Evolutionary conservation across 2,329 filamentous ascomycete genomes (phyloP).

Genomic region (Colletotrichum agaves): DNA sequence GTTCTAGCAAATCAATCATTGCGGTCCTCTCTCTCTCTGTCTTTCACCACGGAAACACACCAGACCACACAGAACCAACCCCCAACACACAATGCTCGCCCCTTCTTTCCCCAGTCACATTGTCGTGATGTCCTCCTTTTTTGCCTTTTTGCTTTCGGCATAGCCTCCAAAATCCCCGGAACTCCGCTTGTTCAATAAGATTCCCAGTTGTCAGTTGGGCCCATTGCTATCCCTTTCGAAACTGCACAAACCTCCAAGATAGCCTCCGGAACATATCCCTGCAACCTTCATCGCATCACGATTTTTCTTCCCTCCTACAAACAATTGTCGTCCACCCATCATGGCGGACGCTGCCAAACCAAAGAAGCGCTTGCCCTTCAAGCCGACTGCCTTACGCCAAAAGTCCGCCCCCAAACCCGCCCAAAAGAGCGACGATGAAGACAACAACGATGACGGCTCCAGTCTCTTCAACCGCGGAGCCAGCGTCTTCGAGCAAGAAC

Average conservation of each 20-base stretch:
- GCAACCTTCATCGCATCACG: neutral
- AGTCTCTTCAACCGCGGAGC: slow-evolving; percentile 62
- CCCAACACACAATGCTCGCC: slow-evolving; percentile 16
- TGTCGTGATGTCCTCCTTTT: slow-evolving; percentile 21
- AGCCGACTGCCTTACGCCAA: slow-evolving; percentile 57
- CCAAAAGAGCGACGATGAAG: slow-evolving; percentile 36
- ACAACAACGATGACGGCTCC: slow-evolving; percentile 53
- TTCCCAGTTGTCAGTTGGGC: neutral
- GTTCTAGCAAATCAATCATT: slow-evolving; percentile 21
- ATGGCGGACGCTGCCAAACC: slow-evolving; percentile 36
- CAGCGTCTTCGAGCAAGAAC: slow-evolving; percentile 58
- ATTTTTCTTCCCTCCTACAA: neutral
- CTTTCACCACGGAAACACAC: slow-evolving; percentile 31
- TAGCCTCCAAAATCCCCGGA: slow-evolving; percentile 15
- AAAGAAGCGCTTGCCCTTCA: slow-evolving; percentile 60
- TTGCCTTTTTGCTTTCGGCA: slow-evolving; percentile 14
- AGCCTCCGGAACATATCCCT: neutral
- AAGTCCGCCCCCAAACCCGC: slow-evolving; percentile 43
- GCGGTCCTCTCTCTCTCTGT: no score
- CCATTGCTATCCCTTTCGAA: neutral
- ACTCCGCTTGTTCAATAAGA: neutral
- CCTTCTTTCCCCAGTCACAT: slow-evolving; percentile 10
- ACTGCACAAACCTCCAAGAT: neutral
- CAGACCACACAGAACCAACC: neutral
- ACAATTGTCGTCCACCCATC: neutral